Base-by-base conservation (phyloP, 225 moss, liverwort and hornwort genomes). In the Pseudisothecium myosuroides region DNA sequence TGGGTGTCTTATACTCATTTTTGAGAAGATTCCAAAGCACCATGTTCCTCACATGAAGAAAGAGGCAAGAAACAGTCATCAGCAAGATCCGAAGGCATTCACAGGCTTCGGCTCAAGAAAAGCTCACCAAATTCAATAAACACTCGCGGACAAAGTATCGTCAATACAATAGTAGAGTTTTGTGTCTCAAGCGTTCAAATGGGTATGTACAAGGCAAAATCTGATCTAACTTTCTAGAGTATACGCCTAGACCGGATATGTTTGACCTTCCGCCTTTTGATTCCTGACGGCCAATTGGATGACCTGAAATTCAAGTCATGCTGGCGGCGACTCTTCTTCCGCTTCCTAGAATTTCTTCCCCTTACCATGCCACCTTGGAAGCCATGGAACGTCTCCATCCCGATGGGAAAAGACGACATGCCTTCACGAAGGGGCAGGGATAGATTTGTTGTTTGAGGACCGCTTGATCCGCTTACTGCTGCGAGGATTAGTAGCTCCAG, bases 381-480 rank as follows among this genome's bases (percentile, higher is more conserved):
- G 83, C 28, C 79, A 77, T 43, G 61, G 76, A 83, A 37, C 39
- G 56, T 37, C 79, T 84, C 83, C 26, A 47, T 39, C 63, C 45
- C 61, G 82, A 62, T 66, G 68, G 88, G 60, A 81, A 45, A 36
- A 71, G 74, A 76, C 11, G 59, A 34, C 77, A 83, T 21, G 32
- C 74, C 87, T 56, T 92, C 87, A 91, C 54, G 84, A 84, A 87
- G 85, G 60, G 56, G 82, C 55, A 76, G 92, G 81, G 69, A 63
- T 66, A 47, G 82, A 49, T 77, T 92, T 92, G 76, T 63, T 76
- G 85, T 76, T 81, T 82, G 92, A 89, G 78, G 91, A 89, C 49
- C 84, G 91, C 82, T 94, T 94, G 73, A 88, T 87, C 84, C 92
- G 93, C 85, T 93, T 95, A 90, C 92, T 91, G 45, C 93, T 88